phyloP scores from a whole-genome alignment of 345 rosid species.

The Eucalyptus coolabah region DNA sequence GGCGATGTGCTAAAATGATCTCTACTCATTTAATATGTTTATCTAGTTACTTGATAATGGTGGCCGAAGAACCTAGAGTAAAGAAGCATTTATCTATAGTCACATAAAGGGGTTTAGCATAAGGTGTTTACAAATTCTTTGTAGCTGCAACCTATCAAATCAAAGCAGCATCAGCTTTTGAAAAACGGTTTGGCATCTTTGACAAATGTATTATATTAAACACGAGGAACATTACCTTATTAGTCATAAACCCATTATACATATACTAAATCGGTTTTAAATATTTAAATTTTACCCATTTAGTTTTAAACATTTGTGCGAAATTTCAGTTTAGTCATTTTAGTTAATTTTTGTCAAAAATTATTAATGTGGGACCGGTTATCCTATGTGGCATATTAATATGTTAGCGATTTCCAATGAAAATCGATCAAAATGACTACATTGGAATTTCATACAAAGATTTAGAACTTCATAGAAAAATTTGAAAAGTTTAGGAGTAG shows the following conservation, averaged over 20 bases:
- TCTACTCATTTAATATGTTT: background rate
- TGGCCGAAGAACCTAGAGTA: background rate
- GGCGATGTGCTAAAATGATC: background rate
- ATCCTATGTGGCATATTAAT: background rate
- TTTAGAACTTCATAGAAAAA: background rate
- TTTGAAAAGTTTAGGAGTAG: background rate
- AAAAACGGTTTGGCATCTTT: background rate
- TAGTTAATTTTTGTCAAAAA: background rate
- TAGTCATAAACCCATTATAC: rapidly evolving
- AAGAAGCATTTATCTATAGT: background rate
- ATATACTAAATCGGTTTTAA: rapidly evolving
- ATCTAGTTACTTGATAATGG: background rate
- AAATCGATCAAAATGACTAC: background rate
- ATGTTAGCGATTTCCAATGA: rapidly evolving
- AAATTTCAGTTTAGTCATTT: background rate
- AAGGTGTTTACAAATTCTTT: background rate
- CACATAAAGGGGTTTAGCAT: too few relatives aligned
- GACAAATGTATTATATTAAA: background rate
- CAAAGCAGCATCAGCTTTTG: background rate
- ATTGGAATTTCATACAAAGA: background rate
- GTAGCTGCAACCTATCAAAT: background rate
- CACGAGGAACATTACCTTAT: background rate
- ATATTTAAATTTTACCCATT: background rate
- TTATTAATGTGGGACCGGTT: rapidly evolving
- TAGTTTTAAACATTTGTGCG: rapidly evolving